These are phyloP conservation scores for Boletus pseudopeckii DNA, from an alignment of 768 basidiomycete species.

Conservation along the genomic window DNA sequence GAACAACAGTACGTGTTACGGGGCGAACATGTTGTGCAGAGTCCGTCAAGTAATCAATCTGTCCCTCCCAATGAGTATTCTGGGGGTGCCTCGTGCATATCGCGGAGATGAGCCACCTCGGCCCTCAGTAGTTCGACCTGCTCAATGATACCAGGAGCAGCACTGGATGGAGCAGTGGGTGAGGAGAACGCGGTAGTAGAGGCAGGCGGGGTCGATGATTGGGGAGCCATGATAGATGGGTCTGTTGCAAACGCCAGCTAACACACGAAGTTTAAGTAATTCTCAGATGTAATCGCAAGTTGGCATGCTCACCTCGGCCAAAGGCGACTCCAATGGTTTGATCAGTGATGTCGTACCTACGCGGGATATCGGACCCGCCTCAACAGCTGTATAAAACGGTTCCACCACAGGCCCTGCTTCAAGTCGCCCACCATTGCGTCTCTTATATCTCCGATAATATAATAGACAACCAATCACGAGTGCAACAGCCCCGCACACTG, in stretches of 20 bases:
- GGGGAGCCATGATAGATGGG: not conserved
- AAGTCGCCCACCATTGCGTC: not conserved
- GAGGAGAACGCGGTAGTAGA: not conserved
- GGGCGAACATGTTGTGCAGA: too few relatives aligned
- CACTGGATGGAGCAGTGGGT: not conserved
- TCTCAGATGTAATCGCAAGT: not conserved
- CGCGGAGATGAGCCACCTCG: constrained; percentile 11
- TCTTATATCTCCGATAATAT: constrained; percentile 2
- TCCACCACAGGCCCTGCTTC: not conserved
- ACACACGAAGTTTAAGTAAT: not conserved
- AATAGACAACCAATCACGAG: not conserved
- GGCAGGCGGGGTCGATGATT: not conserved
- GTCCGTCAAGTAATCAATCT: not conserved
- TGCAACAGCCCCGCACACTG: not conserved
- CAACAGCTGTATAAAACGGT: not conserved
- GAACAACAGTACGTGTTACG: not conserved
- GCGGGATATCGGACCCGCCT: not conserved
- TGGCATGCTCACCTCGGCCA: not conserved
- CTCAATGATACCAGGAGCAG: not conserved
- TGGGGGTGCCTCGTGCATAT: not conserved
- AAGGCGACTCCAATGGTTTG: not conserved
- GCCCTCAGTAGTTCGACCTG: constrained; percentile 5
- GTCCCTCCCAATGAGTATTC: not conserved
- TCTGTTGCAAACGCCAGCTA: not conserved
- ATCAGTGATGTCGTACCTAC: too few relatives aligned